Percentiles rank a stretch among this genome's conserved stretches.
Conservation (phyloP, 169 alveolate species). For the Fabrea salina region DNA sequence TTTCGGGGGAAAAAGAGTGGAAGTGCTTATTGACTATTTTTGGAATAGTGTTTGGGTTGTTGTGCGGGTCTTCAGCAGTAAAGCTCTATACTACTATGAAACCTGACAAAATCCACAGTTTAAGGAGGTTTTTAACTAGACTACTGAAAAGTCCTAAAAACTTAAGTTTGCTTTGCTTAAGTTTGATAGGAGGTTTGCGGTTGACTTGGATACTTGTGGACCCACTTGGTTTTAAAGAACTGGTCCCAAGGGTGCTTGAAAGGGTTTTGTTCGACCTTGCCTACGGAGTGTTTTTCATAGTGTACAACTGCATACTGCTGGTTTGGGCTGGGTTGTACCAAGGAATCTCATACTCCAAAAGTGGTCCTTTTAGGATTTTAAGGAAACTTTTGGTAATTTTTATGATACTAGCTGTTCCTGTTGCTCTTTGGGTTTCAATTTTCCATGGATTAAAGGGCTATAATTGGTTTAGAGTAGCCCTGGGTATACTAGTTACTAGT, state of each 20-base stretch:
- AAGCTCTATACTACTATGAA: too few relatives aligned
- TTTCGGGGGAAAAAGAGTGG: too few relatives aligned
- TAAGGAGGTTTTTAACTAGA: too few relatives aligned
- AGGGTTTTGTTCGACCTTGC: neutral
- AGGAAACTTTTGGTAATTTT: neutral
- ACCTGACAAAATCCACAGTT: too few relatives aligned
- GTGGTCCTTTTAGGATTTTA: neutral
- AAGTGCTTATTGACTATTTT: too few relatives aligned
- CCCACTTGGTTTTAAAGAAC: neutral
- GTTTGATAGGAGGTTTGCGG: neutral
- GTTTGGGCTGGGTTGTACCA: constrained; percentile 5
- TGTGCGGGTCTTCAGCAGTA: too few relatives aligned
- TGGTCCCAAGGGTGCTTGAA: constrained; percentile 7
- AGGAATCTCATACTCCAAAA: neutral
- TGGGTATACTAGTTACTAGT: neutral
- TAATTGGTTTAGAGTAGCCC: neutral
- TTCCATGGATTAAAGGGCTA: neutral
- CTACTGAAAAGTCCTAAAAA: too few relatives aligned
- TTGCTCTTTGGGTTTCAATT: neutral
- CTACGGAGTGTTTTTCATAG: neutral
- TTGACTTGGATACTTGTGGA: neutral
- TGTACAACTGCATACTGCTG: neutral
- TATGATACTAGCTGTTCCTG: neutral
- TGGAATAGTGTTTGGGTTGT: too few relatives aligned
- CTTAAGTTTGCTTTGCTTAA: neutral